Evolutionary conservation across 805 yeast genomes (phyloP), one percentile per base, ranked within the genome.

Genomic region (Sugiyamaella americana): DNA sequence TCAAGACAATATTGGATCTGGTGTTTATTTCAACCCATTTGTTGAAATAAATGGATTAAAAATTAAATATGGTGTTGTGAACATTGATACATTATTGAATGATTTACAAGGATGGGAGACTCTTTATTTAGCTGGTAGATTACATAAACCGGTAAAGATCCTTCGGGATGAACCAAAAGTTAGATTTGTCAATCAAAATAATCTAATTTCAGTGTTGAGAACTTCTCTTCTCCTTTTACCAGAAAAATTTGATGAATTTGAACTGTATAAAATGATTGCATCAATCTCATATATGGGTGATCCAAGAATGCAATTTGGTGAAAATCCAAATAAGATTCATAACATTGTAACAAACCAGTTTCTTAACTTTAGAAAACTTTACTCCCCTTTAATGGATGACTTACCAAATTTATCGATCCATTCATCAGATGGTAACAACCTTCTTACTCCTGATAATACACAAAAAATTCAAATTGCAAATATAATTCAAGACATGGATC

Each of bases 21-120:
- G 97, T 5, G 84, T 91, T 2, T 93, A 91, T 63, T 93, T 87
- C 71, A 93, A 93, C 60, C 98, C 98, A 2, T 93, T 76, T 63
- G 87, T 86, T 4, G 72, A 75, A 39, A 71, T 88, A 45, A 71
- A 75, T 45, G 77, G 79, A 6, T 65, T 70, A 32, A 62, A 75
- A 43, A 77, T 91, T 39, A 93, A 93, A 61, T 93, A 93, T 60
- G 98, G 98, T 11, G 82, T 88, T 10, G 82, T 88, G 1, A 79
- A 87, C 3, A 71, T 76, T 52, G 74, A 76, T 19, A 73, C 73
- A 6, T 65, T 87, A 18, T 64, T 80, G 34, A 70, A 70, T 32
- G 98, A 93, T 65, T 67, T 93, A 22, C 70, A 77, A n/a, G 78
- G 82, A 46, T 93, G 98, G 98, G 71, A 79, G 23, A 76, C 88